Percentiles rank a stretch among this genome's conserved stretches.
phyloP scores from a whole-genome alignment of 2,329 filamentous ascomycete species.

The Dothiorella sarmentorum region DNA sequence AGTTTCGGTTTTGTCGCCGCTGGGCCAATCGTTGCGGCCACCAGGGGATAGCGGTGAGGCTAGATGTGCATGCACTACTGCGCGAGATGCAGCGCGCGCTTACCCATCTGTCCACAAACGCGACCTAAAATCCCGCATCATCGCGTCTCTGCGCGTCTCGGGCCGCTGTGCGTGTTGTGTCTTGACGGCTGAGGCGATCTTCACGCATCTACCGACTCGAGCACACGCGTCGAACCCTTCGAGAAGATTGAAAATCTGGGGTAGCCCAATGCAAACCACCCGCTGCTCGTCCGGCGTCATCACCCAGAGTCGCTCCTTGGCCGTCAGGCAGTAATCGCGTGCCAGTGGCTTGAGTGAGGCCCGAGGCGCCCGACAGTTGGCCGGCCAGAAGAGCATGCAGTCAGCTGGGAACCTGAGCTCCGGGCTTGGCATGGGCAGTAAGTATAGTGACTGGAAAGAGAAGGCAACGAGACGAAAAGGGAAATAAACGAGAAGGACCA shows the following conservation, averaged over 20 bases:
- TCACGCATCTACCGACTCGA: not conserved
- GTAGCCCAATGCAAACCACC: conserved; percentile 9
- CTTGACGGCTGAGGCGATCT: conserved; percentile 6
- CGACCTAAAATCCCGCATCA: conserved; percentile 12
- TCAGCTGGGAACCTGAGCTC: no score
- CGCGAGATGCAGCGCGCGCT: conserved; percentile 10
- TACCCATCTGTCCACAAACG: not conserved
- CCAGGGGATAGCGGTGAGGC: conserved; percentile 9
- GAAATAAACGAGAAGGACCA: no score
- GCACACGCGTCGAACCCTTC: conserved; percentile 8
- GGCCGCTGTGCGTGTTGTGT: conserved; percentile 2
- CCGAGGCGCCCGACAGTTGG: no score
- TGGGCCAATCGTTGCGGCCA: not conserved
- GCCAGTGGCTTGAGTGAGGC: no score
- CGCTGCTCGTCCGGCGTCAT: not conserved
- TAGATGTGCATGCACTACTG: conserved; percentile 3
- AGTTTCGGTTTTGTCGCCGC: not conserved
- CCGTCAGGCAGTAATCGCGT: not conserved
- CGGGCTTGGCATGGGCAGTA: no score
- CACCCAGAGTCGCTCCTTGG: not conserved
- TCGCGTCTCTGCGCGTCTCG: conserved; percentile 1
- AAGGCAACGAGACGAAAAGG: no score
- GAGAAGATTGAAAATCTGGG: conserved; percentile 7
- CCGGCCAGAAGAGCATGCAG: no score
- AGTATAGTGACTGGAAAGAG: no score